phyloP scores from a whole-genome alignment of 2,329 filamentous ascomycete species.

The Aspergillus intermedius region DNA sequence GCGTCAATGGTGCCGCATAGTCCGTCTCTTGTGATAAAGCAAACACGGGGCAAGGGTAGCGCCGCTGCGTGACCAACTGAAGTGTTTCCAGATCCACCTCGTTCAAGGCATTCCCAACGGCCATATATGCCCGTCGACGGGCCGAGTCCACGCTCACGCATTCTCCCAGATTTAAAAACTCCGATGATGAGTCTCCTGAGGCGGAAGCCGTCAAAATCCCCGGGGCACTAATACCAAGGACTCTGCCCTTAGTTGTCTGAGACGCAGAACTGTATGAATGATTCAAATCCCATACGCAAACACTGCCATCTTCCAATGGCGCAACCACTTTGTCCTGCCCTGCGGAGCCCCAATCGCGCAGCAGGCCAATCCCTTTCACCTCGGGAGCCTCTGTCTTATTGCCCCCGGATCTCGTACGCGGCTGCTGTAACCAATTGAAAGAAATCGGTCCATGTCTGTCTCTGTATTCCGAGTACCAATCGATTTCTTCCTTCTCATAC shows the following conservation, averaged over 20 bases:
- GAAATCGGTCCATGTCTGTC: conserved; percentile 69
- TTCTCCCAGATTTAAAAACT: conserved; percentile 58
- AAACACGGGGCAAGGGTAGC: conserved; percentile 76
- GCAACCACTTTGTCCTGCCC: conserved; percentile 60
- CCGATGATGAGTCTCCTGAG: conserved; percentile 49
- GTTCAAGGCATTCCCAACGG: conserved; percentile 67
- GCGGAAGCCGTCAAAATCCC: conserved; percentile 63
- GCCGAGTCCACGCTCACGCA: conserved; percentile 72
- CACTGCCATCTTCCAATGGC: conserved; percentile 76
- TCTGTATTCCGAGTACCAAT: conserved; percentile 87
- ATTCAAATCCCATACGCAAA: conserved; percentile 78
- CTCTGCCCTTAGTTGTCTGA: conserved; percentile 44
- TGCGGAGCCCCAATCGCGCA: conserved; percentile 48
- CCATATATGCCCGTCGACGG: conserved; percentile 66
- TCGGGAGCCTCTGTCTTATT: conserved; percentile 46
- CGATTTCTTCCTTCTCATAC: conserved; percentile 62
- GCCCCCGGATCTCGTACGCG: conserved; percentile 27
- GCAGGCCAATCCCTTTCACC: conserved; percentile 66
- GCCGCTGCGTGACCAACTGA: conserved; percentile 59
- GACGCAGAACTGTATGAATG: conserved; percentile 25
- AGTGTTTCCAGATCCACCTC: conserved; percentile 76
- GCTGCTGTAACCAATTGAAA: conserved; percentile 69
- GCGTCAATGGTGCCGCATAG: conserved; percentile 65
- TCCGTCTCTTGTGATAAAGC: conserved; percentile 65
- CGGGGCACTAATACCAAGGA: conserved; percentile 59